Conservation (phyloP, 2,329 filamentous ascomycete species). For the Xylariales sp. region DNA sequence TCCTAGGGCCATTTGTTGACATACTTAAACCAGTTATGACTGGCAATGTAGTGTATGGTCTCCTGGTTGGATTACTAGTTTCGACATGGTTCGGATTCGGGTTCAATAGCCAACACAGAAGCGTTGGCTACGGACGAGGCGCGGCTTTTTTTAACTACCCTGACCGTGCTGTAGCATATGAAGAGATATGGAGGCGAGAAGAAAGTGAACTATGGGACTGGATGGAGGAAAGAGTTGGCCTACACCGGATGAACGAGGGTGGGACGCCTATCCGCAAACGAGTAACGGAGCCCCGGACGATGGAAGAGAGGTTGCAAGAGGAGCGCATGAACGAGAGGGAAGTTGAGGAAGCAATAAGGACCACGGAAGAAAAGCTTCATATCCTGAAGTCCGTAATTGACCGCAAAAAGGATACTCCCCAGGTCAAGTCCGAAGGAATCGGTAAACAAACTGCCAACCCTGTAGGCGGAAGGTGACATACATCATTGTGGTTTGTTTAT, state of each 20-base stretch:
- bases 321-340: constrained; percentile 77
- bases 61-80: constrained; percentile 79
- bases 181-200: constrained; percentile 90
- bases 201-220: constrained; percentile 93
- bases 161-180: constrained; percentile 83
- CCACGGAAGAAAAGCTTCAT: constrained; percentile 86
- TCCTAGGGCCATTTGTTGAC: constrained; percentile 76
- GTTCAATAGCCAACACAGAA: constrained; percentile 54
- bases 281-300: constrained; percentile 64
- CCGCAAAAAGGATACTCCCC: constrained; percentile 58
- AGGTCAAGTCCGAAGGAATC: constrained; percentile 28
- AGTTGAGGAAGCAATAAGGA: constrained; percentile 81
- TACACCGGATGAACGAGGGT: constrained; percentile 67
- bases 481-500: neutral
- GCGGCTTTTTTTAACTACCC: constrained; percentile 60
- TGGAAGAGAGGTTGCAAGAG: constrained; percentile 69
- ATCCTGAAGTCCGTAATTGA: constrained; percentile 80
- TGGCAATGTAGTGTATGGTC: constrained; percentile 79
- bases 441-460: constrained; percentile 9
- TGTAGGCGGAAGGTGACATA: constrained; percentile 18
- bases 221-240: constrained; percentile 86
- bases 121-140: constrained; percentile 54
- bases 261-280: constrained; percentile 58
- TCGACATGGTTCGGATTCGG: constrained; percentile 79
- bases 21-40: constrained; percentile 78